Evolutionary conservation across 768 basidiomycete species (phyloP).

Genomic region (Hericium coralloides): DNA sequence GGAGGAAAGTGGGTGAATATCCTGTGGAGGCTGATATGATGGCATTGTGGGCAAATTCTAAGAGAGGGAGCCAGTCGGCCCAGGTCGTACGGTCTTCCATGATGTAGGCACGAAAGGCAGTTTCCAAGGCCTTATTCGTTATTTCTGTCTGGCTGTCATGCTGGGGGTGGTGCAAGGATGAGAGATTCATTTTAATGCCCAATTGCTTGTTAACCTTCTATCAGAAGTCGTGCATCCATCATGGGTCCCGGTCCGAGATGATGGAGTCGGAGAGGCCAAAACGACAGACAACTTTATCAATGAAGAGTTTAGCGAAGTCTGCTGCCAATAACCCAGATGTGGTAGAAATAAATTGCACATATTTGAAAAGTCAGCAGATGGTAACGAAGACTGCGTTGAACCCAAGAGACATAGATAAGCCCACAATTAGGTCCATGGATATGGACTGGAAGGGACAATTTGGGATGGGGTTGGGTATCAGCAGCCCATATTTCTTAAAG

Average conservation of each 20-base stretch:
- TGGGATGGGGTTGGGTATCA: too few relatives aligned
- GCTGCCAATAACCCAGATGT: too few relatives aligned
- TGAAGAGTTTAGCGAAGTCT: too few relatives aligned
- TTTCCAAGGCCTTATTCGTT: not conserved
- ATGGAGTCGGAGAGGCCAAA: slow-evolving; percentile 1
- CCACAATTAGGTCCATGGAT: too few relatives aligned
- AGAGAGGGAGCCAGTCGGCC: not conserved
- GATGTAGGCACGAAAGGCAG: not conserved
- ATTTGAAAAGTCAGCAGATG: too few relatives aligned
- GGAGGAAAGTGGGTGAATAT: slow-evolving; percentile 9
- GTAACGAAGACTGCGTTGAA: too few relatives aligned
- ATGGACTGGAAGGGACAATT: too few relatives aligned
- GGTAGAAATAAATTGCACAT: too few relatives aligned
- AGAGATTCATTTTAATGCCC: not conserved
- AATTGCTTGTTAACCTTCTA: not conserved
- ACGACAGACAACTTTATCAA: not conserved
- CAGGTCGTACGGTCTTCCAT: not conserved
- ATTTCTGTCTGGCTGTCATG: slow-evolving; percentile 1
- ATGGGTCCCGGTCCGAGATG: not conserved
- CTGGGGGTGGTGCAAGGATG: not conserved
- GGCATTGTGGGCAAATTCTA: slow-evolving; percentile 11
- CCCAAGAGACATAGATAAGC: too few relatives aligned
- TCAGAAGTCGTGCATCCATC: slow-evolving; percentile 1
- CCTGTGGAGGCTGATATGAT: slow-evolving; percentile 7
- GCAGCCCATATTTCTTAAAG: too few relatives aligned